phyloP scores from a whole-genome alignment of 257 asterid genomes.

The Capsicum rhomboideum region DNA sequence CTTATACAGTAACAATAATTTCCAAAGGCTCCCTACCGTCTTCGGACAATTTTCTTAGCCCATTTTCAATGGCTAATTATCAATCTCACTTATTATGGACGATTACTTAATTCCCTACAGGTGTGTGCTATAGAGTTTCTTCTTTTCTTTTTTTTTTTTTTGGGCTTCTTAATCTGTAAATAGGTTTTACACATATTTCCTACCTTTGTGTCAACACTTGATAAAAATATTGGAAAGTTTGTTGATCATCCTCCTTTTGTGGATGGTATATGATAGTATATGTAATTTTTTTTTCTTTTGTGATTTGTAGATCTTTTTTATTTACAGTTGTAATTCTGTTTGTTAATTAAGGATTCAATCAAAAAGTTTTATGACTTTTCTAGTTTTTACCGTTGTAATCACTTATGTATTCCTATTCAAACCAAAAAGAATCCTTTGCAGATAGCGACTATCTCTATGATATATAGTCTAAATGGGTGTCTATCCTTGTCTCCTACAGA shows the following conservation, averaged over 20 bases:
- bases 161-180: constrained; percentile 51
- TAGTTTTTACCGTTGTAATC: constrained; percentile 9
- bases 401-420: not conserved
- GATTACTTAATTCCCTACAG: not conserved
- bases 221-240: constrained; percentile 11
- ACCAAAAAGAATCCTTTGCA: constrained; percentile 6
- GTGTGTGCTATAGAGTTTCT: constrained; percentile 44
- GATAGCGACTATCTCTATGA: constrained; percentile 41
- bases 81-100: not conserved
- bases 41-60: constrained; percentile 64
- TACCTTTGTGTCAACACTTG: constrained; percentile 24
- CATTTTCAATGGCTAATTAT: not conserved
- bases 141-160: not conserved
- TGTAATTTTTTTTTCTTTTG: not conserved
- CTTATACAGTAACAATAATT: constrained; percentile 47
- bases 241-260: constrained; percentile 1
- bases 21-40: constrained; percentile 47
- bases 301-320: not conserved
- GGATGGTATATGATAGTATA: constrained; percentile 7
- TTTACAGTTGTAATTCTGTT: constrained; percentile 22
- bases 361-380: constrained; percentile 5
- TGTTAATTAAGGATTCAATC: constrained; percentile 10
- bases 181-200: constrained; percentile 41
- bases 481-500: constrained; percentile 34
- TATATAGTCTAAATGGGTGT: constrained; percentile 23